Evolutionary conservation across 805 yeast species (phyloP), one percentile per base, ranked within the genome.

Genomic region (Saccharomyces paradoxus): DNA sequence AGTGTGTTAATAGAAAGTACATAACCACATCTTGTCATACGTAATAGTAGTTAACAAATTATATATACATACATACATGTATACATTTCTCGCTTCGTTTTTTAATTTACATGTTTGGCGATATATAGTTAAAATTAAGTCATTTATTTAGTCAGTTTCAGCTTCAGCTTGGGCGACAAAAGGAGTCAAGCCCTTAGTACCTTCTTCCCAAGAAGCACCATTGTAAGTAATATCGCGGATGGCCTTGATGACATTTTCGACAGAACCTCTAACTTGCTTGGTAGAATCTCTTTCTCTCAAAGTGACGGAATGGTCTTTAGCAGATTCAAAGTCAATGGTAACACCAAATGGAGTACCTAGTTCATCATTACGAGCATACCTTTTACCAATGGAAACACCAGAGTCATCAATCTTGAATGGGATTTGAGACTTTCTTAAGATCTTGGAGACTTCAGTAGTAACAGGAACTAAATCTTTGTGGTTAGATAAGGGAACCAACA

Each of bases 271-370:
- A 50, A 91, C 96, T 79, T 92, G 99, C 71, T 84, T 86, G 37
- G 98, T 94, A 54, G 96, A 81, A 73, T 92, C 99, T 79, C 99
- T 88, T 75, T 92, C 98, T 80, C 99, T 89, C 69, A 92, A 79
- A 37, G 99, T 92, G 61, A 92, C 87, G 13, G 97, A 84, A 51
- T 82, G 81, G 69, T 92, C 97, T 69, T 86, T 81, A 58, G 87
- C 81, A 53, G 96, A 85, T 60, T 92, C 97, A 72, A 94, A 92
- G 74, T 92, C 99, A 64, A 92, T 87, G 60, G 99, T 92, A 74
- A 92, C 83, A 72, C 99, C 99, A 71, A 94, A 94, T 64, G 99
- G 99, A 53, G 98, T 94, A 74, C 99, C 99, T 69, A 92, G 81
- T 77, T 92, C 99, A 74, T 92, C 99, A 73, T 92, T 92, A 78